phyloP scores from a whole-genome alignment of 192 early-diverging fungal genomes.

The Podila clonocystis region DNA sequence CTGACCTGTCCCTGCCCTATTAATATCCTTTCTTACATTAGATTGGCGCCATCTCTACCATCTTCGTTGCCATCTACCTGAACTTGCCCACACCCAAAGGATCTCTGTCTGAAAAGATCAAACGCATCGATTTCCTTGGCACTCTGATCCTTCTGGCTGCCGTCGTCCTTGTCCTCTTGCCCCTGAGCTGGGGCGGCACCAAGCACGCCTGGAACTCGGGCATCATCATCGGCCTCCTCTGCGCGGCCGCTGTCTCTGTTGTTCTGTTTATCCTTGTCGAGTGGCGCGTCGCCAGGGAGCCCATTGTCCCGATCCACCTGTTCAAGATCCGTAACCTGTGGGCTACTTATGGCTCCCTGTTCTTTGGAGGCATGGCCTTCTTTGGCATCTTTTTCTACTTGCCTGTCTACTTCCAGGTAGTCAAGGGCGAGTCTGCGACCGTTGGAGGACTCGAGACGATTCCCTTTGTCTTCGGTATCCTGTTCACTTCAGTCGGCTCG shows the following conservation, averaged over 20 bases:
- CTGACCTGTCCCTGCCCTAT: no score
- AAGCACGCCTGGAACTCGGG: slow-evolving; percentile 67
- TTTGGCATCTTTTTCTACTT: slow-evolving; percentile 66
- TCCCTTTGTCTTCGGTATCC: slow-evolving; percentile 63
- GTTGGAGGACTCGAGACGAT: slow-evolving; percentile 65
- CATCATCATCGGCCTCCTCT: slow-evolving; percentile 62
- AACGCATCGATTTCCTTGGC: slow-evolving; percentile 68
- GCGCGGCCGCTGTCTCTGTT: slow-evolving; percentile 49
- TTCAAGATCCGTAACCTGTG: slow-evolving; percentile 64
- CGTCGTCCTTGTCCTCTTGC: slow-evolving; percentile 63
- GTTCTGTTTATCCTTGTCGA: slow-evolving; percentile 61
- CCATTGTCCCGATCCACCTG: slow-evolving; percentile 57
- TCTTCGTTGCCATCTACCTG: slow-evolving; percentile 54
- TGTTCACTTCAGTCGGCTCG: slow-evolving; percentile 56
- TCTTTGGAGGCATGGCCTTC: slow-evolving; percentile 63
- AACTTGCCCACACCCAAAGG: slow-evolving; percentile 54
- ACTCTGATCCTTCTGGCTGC: slow-evolving; percentile 57
- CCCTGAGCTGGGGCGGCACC: slow-evolving; percentile 69
- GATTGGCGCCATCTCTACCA: slow-evolving; percentile 33
- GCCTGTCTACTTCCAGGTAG: slow-evolving; percentile 71
- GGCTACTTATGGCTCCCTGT: slow-evolving; percentile 48
- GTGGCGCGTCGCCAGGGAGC: slow-evolving; percentile 61
- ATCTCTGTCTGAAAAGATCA: slow-evolving; percentile 61
- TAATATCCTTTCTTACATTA: no score
- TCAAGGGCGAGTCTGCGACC: slow-evolving; percentile 60